Percentiles rank a stretch among this genome's conserved stretches.
phyloP scores from a whole-genome alignment of 345 rosid species.

The Psidium guajava region DNA sequence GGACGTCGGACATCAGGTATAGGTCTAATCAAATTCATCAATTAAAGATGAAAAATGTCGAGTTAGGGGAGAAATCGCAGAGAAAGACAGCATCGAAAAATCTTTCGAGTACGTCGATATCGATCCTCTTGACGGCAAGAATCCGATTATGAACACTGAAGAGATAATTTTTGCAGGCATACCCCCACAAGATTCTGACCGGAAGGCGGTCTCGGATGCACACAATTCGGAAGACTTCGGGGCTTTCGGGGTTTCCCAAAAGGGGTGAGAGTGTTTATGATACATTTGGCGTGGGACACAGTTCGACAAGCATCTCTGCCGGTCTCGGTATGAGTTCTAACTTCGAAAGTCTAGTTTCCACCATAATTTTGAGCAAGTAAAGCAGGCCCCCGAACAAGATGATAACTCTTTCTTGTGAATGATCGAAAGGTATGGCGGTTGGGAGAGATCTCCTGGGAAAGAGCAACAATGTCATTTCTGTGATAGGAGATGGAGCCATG shows the following conservation, averaged over 20 bases:
- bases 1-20: conserved; percentile 86
- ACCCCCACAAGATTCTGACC: conserved; percentile 64
- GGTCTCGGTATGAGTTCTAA: conserved; percentile 42
- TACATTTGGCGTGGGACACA: conserved; percentile 71
- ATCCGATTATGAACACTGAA: neutral
- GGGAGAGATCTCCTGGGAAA: conserved; percentile 49
- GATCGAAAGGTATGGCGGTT: conserved; percentile 52
- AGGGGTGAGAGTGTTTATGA: conserved; percentile 63
- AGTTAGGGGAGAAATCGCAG: neutral
- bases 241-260: conserved; percentile 69
- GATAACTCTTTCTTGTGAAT: neutral
- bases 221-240: conserved; percentile 58
- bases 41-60: neutral
- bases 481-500: conserved; percentile 81
- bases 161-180: conserved; percentile 27
- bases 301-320: conserved; percentile 77
- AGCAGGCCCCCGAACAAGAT: neutral
- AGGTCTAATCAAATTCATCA: neutral
- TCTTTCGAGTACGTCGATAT: neutral
- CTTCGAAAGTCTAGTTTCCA: neutral
- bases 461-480: conserved; percentile 50
- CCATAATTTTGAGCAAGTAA: neutral
- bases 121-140: neutral
- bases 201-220: conserved; percentile 70
- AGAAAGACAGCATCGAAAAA: neutral